phyloP scores from a whole-genome alignment of 108 stramenopile species.

The Nitzschia sp. region DNA sequence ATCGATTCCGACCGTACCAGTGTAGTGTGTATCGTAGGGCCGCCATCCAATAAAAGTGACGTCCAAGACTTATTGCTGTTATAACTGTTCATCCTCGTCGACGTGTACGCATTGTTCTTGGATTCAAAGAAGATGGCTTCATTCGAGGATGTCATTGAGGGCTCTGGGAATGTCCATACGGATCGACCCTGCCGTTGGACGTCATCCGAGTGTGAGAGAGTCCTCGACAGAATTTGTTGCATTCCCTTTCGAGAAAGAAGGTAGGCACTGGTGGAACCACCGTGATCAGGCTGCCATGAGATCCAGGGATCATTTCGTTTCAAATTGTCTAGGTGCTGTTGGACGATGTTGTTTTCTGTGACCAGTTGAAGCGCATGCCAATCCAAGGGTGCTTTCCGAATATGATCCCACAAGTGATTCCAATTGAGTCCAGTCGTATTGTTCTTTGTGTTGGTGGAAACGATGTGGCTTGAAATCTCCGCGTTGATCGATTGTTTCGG shows the following conservation, averaged over 20 bases:
- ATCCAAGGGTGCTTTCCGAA: neutral
- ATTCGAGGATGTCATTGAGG: neutral
- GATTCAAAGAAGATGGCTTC: neutral
- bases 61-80: too few relatives aligned
- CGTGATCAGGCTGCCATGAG: slow-evolving; percentile 1
- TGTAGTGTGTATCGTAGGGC: too few relatives aligned
- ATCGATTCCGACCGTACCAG: neutral
- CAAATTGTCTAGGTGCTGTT: neutral
- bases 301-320: neutral
- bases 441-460: neutral
- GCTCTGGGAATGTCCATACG: neutral
- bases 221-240: neutral
- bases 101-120: neutral
- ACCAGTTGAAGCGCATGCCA: neutral
- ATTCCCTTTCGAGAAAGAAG: neutral
- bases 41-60: too few relatives aligned
- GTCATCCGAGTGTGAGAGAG: neutral
- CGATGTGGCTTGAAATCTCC: neutral
- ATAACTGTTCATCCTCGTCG: too few relatives aligned
- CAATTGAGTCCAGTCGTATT: neutral
- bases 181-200: neutral
- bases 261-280: neutral
- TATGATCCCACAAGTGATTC: neutral
- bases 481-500: too few relatives aligned
- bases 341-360: neutral